Conservation (phyloP, 164 flowering plant species). For the Saururus chinensis region DNA sequence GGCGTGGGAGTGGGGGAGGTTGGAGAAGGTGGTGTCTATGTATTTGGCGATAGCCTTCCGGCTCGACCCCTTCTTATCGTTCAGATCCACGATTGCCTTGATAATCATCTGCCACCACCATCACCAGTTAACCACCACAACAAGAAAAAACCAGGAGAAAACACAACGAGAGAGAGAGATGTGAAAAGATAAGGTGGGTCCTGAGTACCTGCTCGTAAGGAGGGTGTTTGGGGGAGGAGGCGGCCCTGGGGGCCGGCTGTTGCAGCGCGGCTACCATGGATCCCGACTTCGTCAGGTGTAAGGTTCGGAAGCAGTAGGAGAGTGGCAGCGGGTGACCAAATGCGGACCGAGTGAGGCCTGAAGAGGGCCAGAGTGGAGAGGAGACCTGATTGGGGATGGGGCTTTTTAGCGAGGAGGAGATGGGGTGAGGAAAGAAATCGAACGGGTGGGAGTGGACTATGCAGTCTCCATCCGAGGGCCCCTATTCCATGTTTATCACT, state of each 20-base stretch:
- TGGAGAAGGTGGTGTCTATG: slow-evolving; percentile 3
- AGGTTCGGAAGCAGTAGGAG: background rate
- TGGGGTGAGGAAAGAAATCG: background rate
- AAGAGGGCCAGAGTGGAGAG: background rate
- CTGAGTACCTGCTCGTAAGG: slow-evolving; percentile 1
- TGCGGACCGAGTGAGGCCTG: too few relatives aligned
- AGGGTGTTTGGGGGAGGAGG: background rate
- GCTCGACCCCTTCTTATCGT: slow-evolving; percentile 9
- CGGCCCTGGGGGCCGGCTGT: background rate
- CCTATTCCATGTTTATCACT: background rate
- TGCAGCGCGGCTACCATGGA: background rate
- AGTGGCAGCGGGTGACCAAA: background rate
- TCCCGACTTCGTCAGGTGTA: background rate
- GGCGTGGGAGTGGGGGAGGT: slow-evolving; percentile 7
- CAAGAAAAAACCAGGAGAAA: too few relatives aligned
- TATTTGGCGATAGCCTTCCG: slow-evolving; percentile 6
- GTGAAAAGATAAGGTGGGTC: background rate
- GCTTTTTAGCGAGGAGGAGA: too few relatives aligned
- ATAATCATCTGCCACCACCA: background rate
- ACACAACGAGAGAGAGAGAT: too few relatives aligned
- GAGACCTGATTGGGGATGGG: background rate
- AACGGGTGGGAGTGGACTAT: background rate
- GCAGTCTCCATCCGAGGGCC: background rate
- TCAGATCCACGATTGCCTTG: slow-evolving; percentile 4
- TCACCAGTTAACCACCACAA: background rate